Base-by-base conservation (phyloP, 352 stramenopile genomes). In the Plasmopara muralis region DNA sequence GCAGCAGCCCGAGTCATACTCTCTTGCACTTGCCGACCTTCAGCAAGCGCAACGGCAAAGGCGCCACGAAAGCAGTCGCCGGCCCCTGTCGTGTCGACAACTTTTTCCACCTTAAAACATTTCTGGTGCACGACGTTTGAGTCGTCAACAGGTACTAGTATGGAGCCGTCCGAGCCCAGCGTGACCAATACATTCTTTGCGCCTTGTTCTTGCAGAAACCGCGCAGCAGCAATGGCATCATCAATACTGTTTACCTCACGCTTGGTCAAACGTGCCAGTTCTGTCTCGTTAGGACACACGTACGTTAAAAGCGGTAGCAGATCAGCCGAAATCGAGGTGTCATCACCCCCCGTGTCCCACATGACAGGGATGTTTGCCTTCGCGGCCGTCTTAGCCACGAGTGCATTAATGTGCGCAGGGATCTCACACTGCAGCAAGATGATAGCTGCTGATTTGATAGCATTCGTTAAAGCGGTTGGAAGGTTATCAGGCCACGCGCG, bases 371-470 rank as follows among this genome's bases (percentile, higher is more conserved):
- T 66, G 5, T 64, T 56, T 3, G 64, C 64, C 33, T 68, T 51
- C 0, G 75, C 64, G 4, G 82, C 82, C 0, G 62, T 47, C 54
- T 77, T 71, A 10, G 64, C 68, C 47, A 90, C 77, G 20, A 72
- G 12, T 33, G 57, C 47, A 41, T 93, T 93, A 42, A 93, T 60
- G 0, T 50, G 29, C 12, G 59, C 59, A 0, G 82, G 77, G 29
- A 93, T 83, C 53, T 93, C 82, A 43, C 67, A 77, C 59, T 93
- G 82, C 28, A 93, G 53, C 55, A 90, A 41, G 20, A 93, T 72
- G 43, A 90, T 73, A 2, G 68, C 66, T 0, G 82, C 77, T 14
- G 47, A 55, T 18, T 73, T 64, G 48, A 93, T 74, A 6, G 74
- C 73, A 8, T 71, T 44, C 6, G 68, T 57, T 6, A 87, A 45